Base-by-base conservation (phyloP, 495 filamentous ascomycete species). In the Penicillium steckii region DNA sequence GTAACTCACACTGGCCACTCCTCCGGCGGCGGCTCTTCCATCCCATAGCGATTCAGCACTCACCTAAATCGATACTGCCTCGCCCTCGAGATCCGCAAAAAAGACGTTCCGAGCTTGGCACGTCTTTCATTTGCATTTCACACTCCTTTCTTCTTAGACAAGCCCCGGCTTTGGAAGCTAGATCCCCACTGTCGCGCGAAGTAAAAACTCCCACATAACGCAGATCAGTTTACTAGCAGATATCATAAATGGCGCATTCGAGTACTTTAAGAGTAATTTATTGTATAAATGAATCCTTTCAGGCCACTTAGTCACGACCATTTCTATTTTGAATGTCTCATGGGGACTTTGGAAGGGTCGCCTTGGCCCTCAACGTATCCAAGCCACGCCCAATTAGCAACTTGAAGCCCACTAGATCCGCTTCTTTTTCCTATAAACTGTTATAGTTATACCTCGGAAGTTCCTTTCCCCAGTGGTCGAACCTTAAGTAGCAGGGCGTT, bases 131-230 rank as follows among this genome's bases (percentile, higher is more conserved):
- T n/a, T n/a, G n/a, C n/a, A n/a, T n/a, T n/a, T n/a, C n/a, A n/a
- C n/a, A n/a, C n/a, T n/a, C n/a, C n/a, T n/a, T n/a, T n/a, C n/a
- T n/a, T n/a, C n/a, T n/a, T n/a, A n/a, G n/a, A n/a, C n/a, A n/a
- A n/a, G n/a, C n/a, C n/a, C n/a, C n/a, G n/a, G n/a, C n/a, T n/a
- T n/a, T n/a, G n/a, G n/a, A n/a, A n/a, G n/a, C n/a, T n/a, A n/a
- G n/a, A n/a, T n/a, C n/a, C n/a, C n/a, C n/a, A n/a, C n/a, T n/a
- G n/a, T n/a, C n/a, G n/a, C n/a, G n/a, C n/a, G n/a, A n/a, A n/a
- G n/a, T n/a, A n/a, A n/a, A 29, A 38, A 2, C 35, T 38, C 18
- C 32, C 43, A 47, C 23, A 44, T 43, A 53, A 53, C 25, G 44
- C 33, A 53, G 33, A 17, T 53, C 50, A 53, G 47, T 41, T 35